Evolutionary conservation across 208 protist genomes (phyloP).

Genomic region (Wallacemonas collosoma): DNA sequence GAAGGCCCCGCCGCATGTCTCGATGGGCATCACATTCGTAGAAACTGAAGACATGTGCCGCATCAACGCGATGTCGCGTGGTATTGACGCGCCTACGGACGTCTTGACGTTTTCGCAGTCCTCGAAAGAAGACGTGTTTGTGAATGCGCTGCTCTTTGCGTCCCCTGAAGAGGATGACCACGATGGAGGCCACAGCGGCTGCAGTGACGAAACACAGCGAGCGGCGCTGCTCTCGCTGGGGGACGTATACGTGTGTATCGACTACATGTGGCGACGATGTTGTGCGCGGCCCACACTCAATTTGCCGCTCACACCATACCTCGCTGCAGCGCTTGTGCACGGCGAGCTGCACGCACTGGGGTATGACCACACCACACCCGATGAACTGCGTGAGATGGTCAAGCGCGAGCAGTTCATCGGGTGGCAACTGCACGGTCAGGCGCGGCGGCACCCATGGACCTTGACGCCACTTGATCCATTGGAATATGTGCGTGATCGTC

Average conservation of each 20-base stretch:
- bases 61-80: conserved; percentile 48
- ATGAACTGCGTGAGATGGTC: conserved; percentile 62
- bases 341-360: conserved; percentile 77
- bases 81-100: conserved; percentile 62
- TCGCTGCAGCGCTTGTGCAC: conserved; percentile 71
- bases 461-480: conserved; percentile 47
- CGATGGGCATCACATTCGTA: conserved; percentile 58
- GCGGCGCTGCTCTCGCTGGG: conserved; percentile 55
- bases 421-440: conserved; percentile 34
- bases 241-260: conserved; percentile 70
- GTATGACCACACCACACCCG: conserved; percentile 67
- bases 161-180: not conserved
- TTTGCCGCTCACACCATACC: conserved; percentile 61
- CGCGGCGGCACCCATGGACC: conserved; percentile 37
- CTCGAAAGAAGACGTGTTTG: conserved; percentile 6
- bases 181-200: not conserved
- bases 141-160: conserved; percentile 59
- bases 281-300: conserved; percentile 30
- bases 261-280: conserved; percentile 63
- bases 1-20: conserved; percentile 38
- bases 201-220: conserved; percentile 6
- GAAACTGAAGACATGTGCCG: conserved; percentile 44
- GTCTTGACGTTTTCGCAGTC: conserved; percentile 73
- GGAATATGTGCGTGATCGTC: conserved; percentile 25
- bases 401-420: conserved; percentile 58